Conservation (phyloP, 495 filamentous ascomycete species). For the Cairneyella variabilis region DNA sequence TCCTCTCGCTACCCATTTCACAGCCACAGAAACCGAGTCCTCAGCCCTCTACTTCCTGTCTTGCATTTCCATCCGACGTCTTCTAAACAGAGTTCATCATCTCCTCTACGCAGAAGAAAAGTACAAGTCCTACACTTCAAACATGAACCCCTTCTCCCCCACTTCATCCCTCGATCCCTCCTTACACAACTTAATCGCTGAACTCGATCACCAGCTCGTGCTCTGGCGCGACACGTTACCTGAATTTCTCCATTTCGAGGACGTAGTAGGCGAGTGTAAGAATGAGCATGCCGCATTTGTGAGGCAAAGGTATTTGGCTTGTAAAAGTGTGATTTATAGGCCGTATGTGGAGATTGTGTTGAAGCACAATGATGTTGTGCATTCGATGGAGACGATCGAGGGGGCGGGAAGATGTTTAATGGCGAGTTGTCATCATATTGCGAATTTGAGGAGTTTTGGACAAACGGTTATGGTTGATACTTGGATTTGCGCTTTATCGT, state of each 20-base stretch:
- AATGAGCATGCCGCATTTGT: slow-evolving; percentile 37
- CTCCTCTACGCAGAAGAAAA: slow-evolving; percentile 28
- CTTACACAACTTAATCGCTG: slow-evolving; percentile 37
- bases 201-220: slow-evolving; percentile 41
- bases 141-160: no score
- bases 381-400: slow-evolving; percentile 26
- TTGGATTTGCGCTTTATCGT: slow-evolving; percentile 47
- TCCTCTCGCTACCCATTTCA: slow-evolving; percentile 26
- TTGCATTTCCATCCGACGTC: slow-evolving; percentile 36
- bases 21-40: slow-evolving; percentile 18
- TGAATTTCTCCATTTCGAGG: slow-evolving; percentile 33
- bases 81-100: slow-evolving; percentile 33
- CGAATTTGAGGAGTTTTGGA: slow-evolving; percentile 34
- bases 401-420: slow-evolving; percentile 36
- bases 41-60: slow-evolving; percentile 33
- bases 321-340: slow-evolving; percentile 43
- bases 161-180: slow-evolving; percentile 32
- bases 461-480: slow-evolving; percentile 45
- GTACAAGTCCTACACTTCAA: slow-evolving; percentile 25
- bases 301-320: slow-evolving; percentile 42
- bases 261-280: slow-evolving; percentile 21
- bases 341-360: slow-evolving; percentile 43
- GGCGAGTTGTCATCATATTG: slow-evolving; percentile 38
- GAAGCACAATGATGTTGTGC: slow-evolving; percentile 22
- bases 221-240: slow-evolving; percentile 41